These are phyloP conservation scores for Leccinum sublutescens DNA, from an alignment of 768 basidiomycete genomes.

Conservation along the genomic window DNA sequence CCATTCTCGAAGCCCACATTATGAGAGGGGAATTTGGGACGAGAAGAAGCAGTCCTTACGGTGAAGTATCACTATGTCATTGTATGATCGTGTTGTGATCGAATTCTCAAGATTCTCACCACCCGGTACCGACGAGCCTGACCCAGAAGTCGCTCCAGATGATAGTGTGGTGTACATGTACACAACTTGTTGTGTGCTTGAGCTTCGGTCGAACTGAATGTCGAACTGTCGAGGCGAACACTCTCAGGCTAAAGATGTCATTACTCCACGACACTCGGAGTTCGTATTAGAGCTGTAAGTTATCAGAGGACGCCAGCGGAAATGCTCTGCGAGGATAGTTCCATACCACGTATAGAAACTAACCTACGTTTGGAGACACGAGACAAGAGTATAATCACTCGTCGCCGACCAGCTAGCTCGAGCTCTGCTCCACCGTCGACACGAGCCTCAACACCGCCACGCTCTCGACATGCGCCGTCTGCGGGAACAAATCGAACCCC, in stretches of 20 bases:
- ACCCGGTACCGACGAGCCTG: too few species aligned
- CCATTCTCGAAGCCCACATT: too few species aligned
- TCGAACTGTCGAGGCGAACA: too few species aligned
- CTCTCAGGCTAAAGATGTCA: background rate
- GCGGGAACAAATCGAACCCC: constrained; percentile 95
- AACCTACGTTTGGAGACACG: background rate
- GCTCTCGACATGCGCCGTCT: constrained; percentile 92
- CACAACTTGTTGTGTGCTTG: too few species aligned
- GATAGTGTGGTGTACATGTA: too few species aligned
- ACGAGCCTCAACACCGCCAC: constrained; percentile 65
- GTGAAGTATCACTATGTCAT: too few species aligned
- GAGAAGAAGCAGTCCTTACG: too few species aligned
- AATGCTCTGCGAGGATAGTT: background rate
- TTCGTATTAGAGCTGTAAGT: background rate
- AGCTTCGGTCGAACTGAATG: too few species aligned
- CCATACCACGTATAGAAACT: background rate
- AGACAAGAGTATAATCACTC: background rate
- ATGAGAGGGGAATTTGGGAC: too few species aligned
- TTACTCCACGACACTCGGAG: background rate
- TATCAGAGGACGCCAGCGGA: background rate
- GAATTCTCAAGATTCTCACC: too few species aligned
- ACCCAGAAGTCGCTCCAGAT: too few species aligned
- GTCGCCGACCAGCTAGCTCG: background rate
- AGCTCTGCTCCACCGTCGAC: background rate
- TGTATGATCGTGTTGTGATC: too few species aligned